Base-by-base conservation (phyloP, 2,329 filamentous ascomycete species). In the Ophiostoma piceae region DNA sequence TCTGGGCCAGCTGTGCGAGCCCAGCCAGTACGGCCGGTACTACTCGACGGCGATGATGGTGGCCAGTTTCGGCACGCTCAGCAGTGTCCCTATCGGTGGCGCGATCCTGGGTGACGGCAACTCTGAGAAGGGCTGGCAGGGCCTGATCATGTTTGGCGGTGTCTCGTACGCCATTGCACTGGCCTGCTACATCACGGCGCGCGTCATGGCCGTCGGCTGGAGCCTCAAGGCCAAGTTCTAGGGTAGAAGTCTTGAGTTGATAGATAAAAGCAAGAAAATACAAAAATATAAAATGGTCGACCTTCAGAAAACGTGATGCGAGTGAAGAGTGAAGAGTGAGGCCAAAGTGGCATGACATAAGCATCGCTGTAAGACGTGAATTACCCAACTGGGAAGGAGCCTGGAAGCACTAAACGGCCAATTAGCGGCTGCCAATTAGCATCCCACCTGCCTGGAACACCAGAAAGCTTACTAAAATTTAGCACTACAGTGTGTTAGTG, bases 11-110 rank as follows among this genome's bases (percentile, higher is more conserved):
- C 83, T 95, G 16, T 96, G 92, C 77, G 87, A 88, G 57, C 89
- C 90, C 1, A 84, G 90, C 70, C 84, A 92, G 68, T 96, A 76
- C 37, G 77, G 77, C 0, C 82, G 90, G 22, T 92, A 90, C 76
- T 92, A 90, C 75, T 89, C 90, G 1, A 92, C 90, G 0, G 89
- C 89, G 69, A 92, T 92, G 77, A 92, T 90, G 69, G 82, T 94
- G 57, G 91, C 92, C 26, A 90, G 88, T 72, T 90, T 94, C 74
- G 91, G 90, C 72, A 89, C 83, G 0, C 76, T 84, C 3, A 82
- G 78, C 69, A 83, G 82, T 68, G 75, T 83, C 1, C 78, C 84
- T 35, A 79, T 84, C 14, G 82, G 79, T 0, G 82, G 82, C 3
- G 79, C 74, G 19, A 71, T 77, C 37, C 75, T 82, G 14, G 79